Percentiles rank a stretch among this genome's conserved stretches.
Evolutionary conservation across 2,329 filamentous ascomycete genomes (phyloP).

Genomic region (Cercospora berteroae): DNA sequence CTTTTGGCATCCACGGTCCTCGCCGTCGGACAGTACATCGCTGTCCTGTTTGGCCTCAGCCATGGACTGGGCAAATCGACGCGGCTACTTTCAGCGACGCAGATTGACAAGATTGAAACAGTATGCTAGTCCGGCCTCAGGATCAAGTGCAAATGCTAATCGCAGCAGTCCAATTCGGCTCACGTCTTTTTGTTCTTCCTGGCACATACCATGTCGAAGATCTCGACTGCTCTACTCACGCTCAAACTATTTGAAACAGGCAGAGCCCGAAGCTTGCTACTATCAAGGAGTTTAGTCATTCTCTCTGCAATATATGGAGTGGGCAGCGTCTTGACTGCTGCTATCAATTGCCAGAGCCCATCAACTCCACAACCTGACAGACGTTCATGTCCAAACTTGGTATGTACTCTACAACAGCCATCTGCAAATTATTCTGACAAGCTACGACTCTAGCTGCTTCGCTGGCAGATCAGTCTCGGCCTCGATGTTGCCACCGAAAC

Average conservation of each 20-base stretch:
- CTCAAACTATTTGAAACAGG: constrained; percentile 24
- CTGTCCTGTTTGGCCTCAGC: constrained; percentile 24
- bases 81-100: constrained; percentile 5
- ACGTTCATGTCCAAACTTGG: constrained; percentile 12
- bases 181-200: constrained; percentile 21
- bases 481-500: constrained; percentile 21
- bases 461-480: constrained; percentile 21
- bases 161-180: constrained; percentile 14
- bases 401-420: not conserved
- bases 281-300: constrained; percentile 18
- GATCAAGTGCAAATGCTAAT: not conserved
- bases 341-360: constrained; percentile 15
- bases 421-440: not conserved
- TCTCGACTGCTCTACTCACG: constrained; percentile 25
- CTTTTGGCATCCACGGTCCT: constrained; percentile 28
- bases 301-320: constrained; percentile 17
- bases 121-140: constrained; percentile 1
- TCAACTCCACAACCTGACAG: not conserved
- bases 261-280: constrained; percentile 12
- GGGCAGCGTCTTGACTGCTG: constrained; percentile 9
- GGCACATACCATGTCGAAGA: constrained; percentile 21
- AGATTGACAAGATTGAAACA: constrained; percentile 13
- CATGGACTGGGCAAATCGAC: constrained; percentile 24
- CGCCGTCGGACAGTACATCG: constrained; percentile 28
- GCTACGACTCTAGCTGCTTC: constrained; percentile 12